Evolutionary conservation across 805 yeast genomes (phyloP).

Genomic region (Saccharomycopsis fodiens): DNA sequence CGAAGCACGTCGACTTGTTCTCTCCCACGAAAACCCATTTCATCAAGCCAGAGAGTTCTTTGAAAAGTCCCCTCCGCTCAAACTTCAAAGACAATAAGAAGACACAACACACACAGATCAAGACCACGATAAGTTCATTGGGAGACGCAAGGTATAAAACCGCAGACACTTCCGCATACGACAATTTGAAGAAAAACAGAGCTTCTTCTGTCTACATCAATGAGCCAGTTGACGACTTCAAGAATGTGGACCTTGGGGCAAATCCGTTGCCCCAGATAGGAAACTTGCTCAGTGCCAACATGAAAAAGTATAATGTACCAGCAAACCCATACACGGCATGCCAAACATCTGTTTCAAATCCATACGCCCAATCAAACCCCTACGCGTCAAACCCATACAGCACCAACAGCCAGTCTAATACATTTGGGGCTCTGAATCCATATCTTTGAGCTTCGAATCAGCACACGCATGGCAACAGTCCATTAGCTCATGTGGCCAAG

Average conservation of each 20-base stretch:
- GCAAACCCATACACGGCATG: conserved; percentile 11
- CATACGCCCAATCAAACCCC: conserved; percentile 1
- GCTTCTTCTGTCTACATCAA: conserved; percentile 17
- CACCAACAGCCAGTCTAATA: background rate
- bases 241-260: conserved; percentile 12
- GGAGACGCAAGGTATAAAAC: too few species aligned
- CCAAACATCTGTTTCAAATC: background rate
- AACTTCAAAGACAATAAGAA: background rate
- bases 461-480: too few species aligned
- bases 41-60: background rate
- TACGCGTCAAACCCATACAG: background rate
- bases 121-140: conserved; percentile 7
- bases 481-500: too few species aligned
- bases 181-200: conserved; percentile 9
- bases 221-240: conserved; percentile 17
- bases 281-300: conserved; percentile 11
- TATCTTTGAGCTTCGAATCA: background rate
- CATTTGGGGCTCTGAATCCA: background rate
- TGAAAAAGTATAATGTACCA: conserved; percentile 5
- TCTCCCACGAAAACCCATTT: conserved; percentile 3
- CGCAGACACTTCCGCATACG: conserved; percentile 3
- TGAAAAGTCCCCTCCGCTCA: background rate
- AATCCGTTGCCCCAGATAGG: conserved; percentile 19
- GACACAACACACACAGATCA: conserved; percentile 2
- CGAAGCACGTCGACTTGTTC: conserved; percentile 1